Conservation (phyloP, 352 stramenopile genomes). For the Phytophthora fragariaefolia region DNA sequence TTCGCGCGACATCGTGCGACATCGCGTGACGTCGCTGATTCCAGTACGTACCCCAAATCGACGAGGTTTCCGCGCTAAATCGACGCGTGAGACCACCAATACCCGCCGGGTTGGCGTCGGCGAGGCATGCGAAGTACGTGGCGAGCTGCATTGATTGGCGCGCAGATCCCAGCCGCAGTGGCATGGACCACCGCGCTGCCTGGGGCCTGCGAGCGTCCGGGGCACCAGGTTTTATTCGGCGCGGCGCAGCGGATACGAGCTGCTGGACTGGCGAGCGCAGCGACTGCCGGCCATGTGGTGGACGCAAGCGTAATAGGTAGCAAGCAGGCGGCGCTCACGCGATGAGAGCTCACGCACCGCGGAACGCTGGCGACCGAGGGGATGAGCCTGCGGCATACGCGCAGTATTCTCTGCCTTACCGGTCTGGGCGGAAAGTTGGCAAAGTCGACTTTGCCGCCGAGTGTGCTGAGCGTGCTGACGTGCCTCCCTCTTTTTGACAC, state of each 20-base stretch:
- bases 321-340: not conserved
- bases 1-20: no score
- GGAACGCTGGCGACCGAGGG: not conserved
- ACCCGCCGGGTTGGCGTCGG: not conserved
- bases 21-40: conserved; percentile 19
- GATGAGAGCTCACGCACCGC: not conserved
- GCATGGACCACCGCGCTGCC: not conserved
- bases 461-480: no score
- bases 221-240: not conserved
- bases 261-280: not conserved
- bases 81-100: conserved; percentile 2
- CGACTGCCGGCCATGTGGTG: no score
- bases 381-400: no score
- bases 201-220: not conserved
- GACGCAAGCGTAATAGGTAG: not conserved
- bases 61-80: conserved; percentile 8
- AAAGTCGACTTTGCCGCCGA: no score
- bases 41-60: conserved; percentile 8
- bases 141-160: conserved; percentile 3
- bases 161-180: not conserved
- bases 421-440: no score
- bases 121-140: not conserved
- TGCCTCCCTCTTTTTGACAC: no score
- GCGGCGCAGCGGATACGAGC: not conserved
- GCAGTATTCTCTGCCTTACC: no score